Evolutionary conservation across 202 grass and related monocot genomes (phyloP).

Genomic region (Schoenoplectus triqueter): DNA sequence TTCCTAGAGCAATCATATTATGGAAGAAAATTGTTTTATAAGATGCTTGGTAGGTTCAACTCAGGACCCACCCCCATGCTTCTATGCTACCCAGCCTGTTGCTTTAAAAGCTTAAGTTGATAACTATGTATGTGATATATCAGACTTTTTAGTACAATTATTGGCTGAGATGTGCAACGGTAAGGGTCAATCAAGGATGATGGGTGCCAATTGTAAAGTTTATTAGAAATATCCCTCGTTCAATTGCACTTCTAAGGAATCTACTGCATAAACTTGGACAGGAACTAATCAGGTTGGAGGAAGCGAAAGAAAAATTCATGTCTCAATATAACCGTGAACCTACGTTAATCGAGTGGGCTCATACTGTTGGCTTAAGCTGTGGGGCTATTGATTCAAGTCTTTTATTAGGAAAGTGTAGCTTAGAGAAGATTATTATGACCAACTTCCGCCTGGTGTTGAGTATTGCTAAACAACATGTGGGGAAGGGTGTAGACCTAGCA

Average conservation of each 20-base stretch:
- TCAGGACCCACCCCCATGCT: background rate
- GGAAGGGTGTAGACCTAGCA: constrained; percentile 70
- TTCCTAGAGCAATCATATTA: background rate
- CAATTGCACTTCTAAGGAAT: constrained; percentile 1
- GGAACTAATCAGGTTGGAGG: constrained; percentile 80
- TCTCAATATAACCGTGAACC: constrained; percentile 68
- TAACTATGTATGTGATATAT: too few relatives aligned
- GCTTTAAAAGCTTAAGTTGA: constrained; percentile 3
- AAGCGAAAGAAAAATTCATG: constrained; percentile 58
- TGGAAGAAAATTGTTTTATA: background rate
- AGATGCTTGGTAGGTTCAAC: constrained; percentile 10
- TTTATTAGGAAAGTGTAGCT: constrained; percentile 58
- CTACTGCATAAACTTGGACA: constrained; percentile 32
- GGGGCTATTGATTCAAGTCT: constrained; percentile 59
- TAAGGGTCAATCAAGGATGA: background rate
- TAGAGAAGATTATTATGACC: constrained; percentile 86
- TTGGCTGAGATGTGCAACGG: background rate
- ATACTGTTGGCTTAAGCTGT: constrained; percentile 71
- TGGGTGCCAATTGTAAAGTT: background rate
- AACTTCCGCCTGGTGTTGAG: constrained; percentile 91
- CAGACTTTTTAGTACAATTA: background rate
- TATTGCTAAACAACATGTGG: constrained; percentile 83
- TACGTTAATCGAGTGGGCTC: constrained; percentile 72
- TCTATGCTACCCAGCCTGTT: background rate
- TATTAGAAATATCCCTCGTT: background rate